phyloP scores from a whole-genome alignment of 495 filamentous ascomycete genomes.

The Lichina pygmaea region DNA sequence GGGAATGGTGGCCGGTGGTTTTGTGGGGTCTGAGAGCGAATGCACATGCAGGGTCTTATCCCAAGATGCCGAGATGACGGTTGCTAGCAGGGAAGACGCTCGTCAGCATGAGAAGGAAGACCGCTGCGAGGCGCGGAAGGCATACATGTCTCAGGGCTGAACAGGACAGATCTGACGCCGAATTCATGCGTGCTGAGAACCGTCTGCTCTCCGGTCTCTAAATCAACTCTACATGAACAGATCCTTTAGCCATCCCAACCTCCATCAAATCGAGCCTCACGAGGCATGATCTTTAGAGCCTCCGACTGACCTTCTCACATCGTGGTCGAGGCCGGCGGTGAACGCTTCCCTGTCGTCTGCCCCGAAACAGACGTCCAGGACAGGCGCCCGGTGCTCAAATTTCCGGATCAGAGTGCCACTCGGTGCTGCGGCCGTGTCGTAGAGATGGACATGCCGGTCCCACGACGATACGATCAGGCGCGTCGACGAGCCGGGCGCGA shows the following conservation, averaged over 20 bases:
- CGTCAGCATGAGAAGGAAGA: slow-evolving; percentile 11
- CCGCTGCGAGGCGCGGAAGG: slow-evolving; percentile 8
- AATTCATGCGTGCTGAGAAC: slow-evolving; percentile 52
- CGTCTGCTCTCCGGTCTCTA: slow-evolving; percentile 40
- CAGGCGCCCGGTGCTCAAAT: slow-evolving; percentile 61
- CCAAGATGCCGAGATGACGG: slow-evolving; percentile 71
- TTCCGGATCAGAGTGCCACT: slow-evolving; percentile 35
- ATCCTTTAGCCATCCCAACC: not conserved
- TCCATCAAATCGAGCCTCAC: not conserved
- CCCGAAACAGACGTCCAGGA: slow-evolving; percentile 81
- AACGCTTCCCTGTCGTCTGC: slow-evolving; percentile 55
- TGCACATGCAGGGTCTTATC: slow-evolving; percentile 75
- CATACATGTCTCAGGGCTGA: slow-evolving; percentile 43
- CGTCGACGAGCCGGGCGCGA: slow-evolving; percentile 43
- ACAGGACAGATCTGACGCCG: slow-evolving; percentile 61
- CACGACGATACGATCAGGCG: slow-evolving; percentile 75
- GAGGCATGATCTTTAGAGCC: not conserved
- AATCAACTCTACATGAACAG: slow-evolving; percentile 29
- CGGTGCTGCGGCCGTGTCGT: slow-evolving; percentile 39
- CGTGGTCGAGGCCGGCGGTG: slow-evolving; percentile 61
- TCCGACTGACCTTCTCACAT: slow-evolving; percentile 37
- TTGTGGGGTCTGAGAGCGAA: slow-evolving; percentile 19
- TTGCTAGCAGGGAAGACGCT: not conserved
- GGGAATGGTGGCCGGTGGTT: slow-evolving; percentile 24
- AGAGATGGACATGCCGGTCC: slow-evolving; percentile 80